Percentiles rank a stretch among this genome's conserved stretches.
Evolutionary conservation across 1,284 basidiomycete species (phyloP).

Genomic region (Sanghuangporus sanghuang): DNA sequence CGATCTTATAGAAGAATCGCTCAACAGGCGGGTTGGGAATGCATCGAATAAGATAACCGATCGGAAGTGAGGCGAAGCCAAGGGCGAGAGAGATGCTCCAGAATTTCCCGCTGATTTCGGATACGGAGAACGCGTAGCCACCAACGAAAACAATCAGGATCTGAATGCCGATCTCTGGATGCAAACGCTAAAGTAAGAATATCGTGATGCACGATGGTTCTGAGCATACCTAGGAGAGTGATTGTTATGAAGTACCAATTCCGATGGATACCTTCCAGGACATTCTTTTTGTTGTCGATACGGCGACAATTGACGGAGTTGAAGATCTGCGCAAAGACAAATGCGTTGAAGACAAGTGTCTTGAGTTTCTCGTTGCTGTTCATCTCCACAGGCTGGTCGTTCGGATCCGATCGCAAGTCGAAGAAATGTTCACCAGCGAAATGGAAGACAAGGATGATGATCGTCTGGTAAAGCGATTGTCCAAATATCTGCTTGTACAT

Average conservation of each 20-base stretch:
- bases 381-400: conserved; percentile 27
- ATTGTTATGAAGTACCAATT: conserved; percentile 91
- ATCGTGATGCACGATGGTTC: neutral
- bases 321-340: conserved; percentile 94
- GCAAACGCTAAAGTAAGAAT: neutral
- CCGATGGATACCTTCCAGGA: conserved; percentile 77
- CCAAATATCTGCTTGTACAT: conserved; percentile 95
- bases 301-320: conserved; percentile 92
- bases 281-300: conserved; percentile 82
- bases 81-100: conserved; percentile 92
- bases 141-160: conserved; percentile 89
- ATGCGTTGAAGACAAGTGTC: conserved; percentile 93
- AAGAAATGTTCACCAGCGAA: conserved; percentile 79
- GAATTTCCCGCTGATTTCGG: conserved; percentile 69
- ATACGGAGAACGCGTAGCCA: conserved; percentile 90
- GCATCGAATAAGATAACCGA: conserved; percentile 78
- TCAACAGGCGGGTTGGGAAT: conserved; percentile 83
- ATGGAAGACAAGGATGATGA: conserved; percentile 84
- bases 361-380: conserved; percentile 54
- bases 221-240: conserved; percentile 66
- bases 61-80: conserved; percentile 81
- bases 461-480: conserved; percentile 87
- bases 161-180: conserved; percentile 79
- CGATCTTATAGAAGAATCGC: conserved; percentile 57
- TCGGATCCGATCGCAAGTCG: conserved; percentile 40